Evolutionary conservation across 192 early-diverging fungal species (phyloP), one percentile per base, ranked within the genome.

Genomic region (Coemansia sp.): DNA sequence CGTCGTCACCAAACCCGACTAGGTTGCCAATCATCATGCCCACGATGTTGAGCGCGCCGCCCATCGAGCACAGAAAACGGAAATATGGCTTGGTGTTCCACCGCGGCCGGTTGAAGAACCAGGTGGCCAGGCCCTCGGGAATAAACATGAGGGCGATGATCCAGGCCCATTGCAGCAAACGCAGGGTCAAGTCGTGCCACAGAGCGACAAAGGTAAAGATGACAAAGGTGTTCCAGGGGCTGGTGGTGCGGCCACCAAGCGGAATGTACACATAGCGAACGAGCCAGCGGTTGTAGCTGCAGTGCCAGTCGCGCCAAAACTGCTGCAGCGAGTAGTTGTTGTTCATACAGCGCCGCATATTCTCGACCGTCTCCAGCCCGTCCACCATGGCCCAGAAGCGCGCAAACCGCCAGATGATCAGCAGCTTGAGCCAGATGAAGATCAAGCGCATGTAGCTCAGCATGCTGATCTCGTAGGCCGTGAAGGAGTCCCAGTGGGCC

Each of bases 241-340:
- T 76, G 34, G 84, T 80, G 7, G 66, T 61, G 2, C 78, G 56
- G 21, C 94, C 95, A 8, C 96, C 96, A 45, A 98, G 60, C 6
- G 96, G 94, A 4, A 97, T 78, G 64, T 97, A 98, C 23, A 98
- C 58, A 33, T 82, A 89, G 56, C 92, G 76, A 28, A 92, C 78
- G 4, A 82, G 69, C 94, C 94, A 99, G 17, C 82, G 78, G 58
- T 99, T 95, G 67, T 79, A 99, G 29, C 84, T 88, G 46, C 88
- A 78, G 63, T 99, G 96, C 96, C 96, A 99, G 50, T 85, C 85
- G 38, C 88, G 79, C 96, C 96, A 99, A 66, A 99, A 99, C 44
- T 85, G 83, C 35, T 86, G 80, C 11, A 86, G 78, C 14, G 91
- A 94, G 70, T 95, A 99, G 67, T 97, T 93, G 76, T 95, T 92